Conservation (phyloP, 495 filamentous ascomycete genomes). For the Neurospora sp. region DNA sequence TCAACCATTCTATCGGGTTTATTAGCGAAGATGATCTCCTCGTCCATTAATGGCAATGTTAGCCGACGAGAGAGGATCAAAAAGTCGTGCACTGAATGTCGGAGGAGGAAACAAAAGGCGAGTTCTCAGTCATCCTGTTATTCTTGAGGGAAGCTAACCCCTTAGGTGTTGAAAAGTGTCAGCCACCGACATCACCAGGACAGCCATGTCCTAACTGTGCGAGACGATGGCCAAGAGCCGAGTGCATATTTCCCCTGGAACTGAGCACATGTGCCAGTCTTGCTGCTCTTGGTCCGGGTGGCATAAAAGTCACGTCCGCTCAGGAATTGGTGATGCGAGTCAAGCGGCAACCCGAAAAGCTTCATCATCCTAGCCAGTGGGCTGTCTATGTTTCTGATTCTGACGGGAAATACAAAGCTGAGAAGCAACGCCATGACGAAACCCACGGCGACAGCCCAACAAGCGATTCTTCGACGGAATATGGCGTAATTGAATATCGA, state of each 20-base stretch:
- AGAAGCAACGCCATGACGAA: not conserved
- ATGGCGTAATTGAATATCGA: not conserved
- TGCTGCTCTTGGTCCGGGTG: not conserved
- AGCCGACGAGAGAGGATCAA: not conserved
- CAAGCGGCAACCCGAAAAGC: not conserved
- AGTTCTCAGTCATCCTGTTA: not conserved
- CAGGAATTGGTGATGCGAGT: not conserved
- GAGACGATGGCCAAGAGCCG: slow-evolving; percentile 7
- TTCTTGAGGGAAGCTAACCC: not conserved
- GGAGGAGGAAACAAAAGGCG: slow-evolving; percentile 9
- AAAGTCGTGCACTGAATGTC: slow-evolving; percentile 11
- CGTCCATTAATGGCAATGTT: not conserved
- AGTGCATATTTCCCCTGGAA: slow-evolving; percentile 2
- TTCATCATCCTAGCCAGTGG: not conserved
- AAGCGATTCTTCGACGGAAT: not conserved
- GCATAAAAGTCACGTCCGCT: slow-evolving; percentile 3
- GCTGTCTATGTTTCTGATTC: slow-evolving; percentile 1
- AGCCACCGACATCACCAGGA: not conserved
- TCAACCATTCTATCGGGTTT: not conserved
- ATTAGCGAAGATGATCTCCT: not conserved
- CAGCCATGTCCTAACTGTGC: slow-evolving; percentile 5
- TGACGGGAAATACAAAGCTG: not conserved
- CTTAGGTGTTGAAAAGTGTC: not conserved
- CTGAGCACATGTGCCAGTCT: not conserved
- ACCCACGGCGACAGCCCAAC: not conserved